Base-by-base conservation (phyloP, 169 alveolate genomes). In the Theileria annulata region DNA sequence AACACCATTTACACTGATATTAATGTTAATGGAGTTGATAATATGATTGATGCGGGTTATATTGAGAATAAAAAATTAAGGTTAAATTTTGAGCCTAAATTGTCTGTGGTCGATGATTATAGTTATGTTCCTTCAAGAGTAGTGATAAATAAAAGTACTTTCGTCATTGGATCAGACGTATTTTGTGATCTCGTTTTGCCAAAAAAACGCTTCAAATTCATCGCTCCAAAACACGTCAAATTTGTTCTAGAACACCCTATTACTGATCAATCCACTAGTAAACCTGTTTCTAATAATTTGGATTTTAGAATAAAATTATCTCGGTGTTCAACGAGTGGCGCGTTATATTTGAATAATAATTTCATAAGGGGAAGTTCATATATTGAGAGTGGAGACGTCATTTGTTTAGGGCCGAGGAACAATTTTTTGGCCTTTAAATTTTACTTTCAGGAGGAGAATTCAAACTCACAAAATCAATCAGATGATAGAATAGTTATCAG, bases 131-230 rank as follows among this genome's bases (percentile, higher is more conserved):
- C 73, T 21, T 31, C 71, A 19, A 68, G 80, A 0, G 47, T 81
- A 2, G 63, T 75, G 47, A 42, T 81, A 19, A 75, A 67, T 58
- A 81, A 58, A 49, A 71, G 79, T 4, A 84, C 83, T 6, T 81
- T 81, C 30, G 28, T 75, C 8, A 69, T 81, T 35, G 88, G 88
- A 12, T n/a, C 51, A 2, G 85, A 81, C 23, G n/a, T 67, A 21
- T n/a, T 72, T 8, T 81, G 85, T 47, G 88, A 81, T 54, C 70
- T 81, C 3, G 63, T 56, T 8, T 51, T 81, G 15, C 69, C 64
- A 0, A n/a, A 56, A 12, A 69, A 54, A 30, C 37, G 30, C 19
- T 56, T 47, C 35, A 48, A 42, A 2, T 42, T 48, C 47, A 8
- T 81, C 3, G 47, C 23, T 21, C 71, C 67, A 60, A 37, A 60